A percentile compares a stretch with the other conserved stretches of the same genome.
These are phyloP conservation scores for Penicillium sp. DNA, from an alignment of 2,329 filamentous ascomycete species.

Conservation along the genomic window DNA sequence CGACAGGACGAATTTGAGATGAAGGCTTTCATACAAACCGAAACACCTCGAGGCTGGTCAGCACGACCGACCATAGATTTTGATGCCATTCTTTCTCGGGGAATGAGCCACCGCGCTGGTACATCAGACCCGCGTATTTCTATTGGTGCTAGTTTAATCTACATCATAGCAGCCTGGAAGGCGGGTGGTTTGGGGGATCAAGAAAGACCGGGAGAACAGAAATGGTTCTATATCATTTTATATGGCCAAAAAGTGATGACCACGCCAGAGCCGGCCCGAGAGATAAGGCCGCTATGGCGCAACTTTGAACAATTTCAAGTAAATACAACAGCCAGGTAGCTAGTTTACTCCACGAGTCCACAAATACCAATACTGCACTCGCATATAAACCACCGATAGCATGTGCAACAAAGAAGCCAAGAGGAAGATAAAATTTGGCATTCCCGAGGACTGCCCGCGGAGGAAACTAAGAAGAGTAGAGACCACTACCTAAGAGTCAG, in stretches of 20 bases:
- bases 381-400: neutral
- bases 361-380: neutral
- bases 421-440: neutral
- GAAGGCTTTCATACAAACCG: neutral
- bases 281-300: neutral
- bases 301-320: neutral
- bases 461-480: neutral
- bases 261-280: no score
- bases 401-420: neutral
- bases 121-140: neutral
- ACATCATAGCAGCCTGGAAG: neutral
- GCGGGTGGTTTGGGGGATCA: neutral
- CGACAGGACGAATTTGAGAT: neutral
- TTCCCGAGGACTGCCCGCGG: no score
- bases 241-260: neutral
- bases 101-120: no score
- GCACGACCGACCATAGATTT: neutral
- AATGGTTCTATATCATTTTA: neutral
- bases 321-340: neutral
- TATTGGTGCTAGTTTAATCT: no score
- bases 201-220: neutral
- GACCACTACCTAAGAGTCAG: no score
- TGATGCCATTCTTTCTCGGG: no score
- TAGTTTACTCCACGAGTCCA: neutral
- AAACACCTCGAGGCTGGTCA: neutral